Evolutionary conservation across 2,329 filamentous ascomycete species (phyloP), one percentile per base, ranked within the genome.

Genomic region (Aspergillus sp.): DNA sequence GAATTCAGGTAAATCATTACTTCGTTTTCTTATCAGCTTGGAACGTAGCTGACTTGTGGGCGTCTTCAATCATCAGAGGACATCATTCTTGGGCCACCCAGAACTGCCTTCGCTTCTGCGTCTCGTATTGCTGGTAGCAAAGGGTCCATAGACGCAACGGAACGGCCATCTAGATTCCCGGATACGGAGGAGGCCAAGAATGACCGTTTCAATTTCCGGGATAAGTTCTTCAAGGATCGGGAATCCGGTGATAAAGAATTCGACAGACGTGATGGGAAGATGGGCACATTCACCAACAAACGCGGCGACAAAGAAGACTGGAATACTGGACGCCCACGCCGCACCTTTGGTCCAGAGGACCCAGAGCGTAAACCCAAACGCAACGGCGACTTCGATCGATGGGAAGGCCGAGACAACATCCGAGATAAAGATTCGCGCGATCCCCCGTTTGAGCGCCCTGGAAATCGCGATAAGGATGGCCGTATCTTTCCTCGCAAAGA

Each of bases 71-170:
- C 57, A 57, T 80, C 64, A 59, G 90, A 94, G 58, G 88, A 94
- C 53, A 85, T 94, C 48, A 78, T 93, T 48, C 84, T 95, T 48
- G 89, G 87, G 9, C 89, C 89, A 19, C 87, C 89, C 1, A 86
- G 87, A 65, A 87, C 82, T 41, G 81, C 82, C 40, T 95, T 96
- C 66, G 81, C 87, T 45, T 94, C 89, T 1, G 79, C 84, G 26
- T 86, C 85, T 48, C 76, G 80, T 50, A 64, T 67, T 45, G 57
- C 64, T 52, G 67, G 68, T 33, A 19, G 19, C 19, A 78, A 78
- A 62, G 57, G 62, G 30, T 66, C 63, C 1, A 65, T 71, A 47
- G 73, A 76, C 48, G 58, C 66, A 42, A 64, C 66, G 26, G 73
- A 75, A 48, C 67, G 71, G 36, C 48, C 67, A 27, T 64, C 68